Conservation (phyloP, 2,329 filamentous ascomycete species). For the Penicillium sumatraense region DNA sequence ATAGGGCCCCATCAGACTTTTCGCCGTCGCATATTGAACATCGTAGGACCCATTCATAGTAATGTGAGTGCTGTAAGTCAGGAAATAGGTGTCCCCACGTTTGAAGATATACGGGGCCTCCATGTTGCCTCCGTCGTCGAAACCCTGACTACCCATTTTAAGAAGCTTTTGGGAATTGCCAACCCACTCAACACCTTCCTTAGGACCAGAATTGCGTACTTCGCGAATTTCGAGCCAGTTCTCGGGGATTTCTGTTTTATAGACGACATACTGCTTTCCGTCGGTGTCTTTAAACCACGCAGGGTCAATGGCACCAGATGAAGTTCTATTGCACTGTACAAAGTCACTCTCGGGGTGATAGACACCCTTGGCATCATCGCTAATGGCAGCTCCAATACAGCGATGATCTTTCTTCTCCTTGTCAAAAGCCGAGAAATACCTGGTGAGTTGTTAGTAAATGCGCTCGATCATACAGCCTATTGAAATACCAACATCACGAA, state of each 20-base stretch:
- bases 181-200: not conserved
- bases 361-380: not conserved
- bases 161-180: not conserved
- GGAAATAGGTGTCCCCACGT: not conserved
- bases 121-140: not conserved
- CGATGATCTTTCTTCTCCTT: not conserved
- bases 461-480: not conserved
- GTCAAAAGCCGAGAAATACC: not conserved
- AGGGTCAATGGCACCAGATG: not conserved
- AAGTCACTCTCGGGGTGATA: not conserved
- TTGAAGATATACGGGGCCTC: not conserved
- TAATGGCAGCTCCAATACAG: not conserved
- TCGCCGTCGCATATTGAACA: not conserved
- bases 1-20: not conserved
- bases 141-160: not conserved
- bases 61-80: not conserved
- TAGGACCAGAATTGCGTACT: not conserved
- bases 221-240: not conserved
- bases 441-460: not conserved
- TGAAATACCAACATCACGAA: not conserved
- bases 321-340: not conserved
- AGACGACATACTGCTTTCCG: not conserved
- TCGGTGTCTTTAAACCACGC: not conserved
- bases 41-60: not conserved
- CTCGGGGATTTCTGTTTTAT: not conserved